phyloP scores from a whole-genome alignment of 2,329 filamentous ascomycete genomes.

The Lecanicillium sp. region DNA sequence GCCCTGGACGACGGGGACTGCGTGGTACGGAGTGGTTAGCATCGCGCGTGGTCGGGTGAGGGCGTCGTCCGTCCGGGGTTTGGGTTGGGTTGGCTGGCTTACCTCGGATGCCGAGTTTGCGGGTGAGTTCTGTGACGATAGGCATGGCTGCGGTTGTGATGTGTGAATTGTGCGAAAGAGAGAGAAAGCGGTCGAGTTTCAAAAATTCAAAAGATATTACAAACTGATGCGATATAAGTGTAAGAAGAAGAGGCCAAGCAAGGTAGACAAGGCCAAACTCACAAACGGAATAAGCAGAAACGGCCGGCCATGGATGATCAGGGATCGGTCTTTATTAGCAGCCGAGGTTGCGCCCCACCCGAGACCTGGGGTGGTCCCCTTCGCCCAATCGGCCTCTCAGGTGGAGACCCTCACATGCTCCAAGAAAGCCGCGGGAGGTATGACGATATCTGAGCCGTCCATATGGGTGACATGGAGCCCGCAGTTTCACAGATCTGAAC shows the following conservation, averaged over 20 bases:
- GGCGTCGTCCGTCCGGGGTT: not conserved
- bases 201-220: not conserved
- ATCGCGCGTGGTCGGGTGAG: not conserved
- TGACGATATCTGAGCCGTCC: constrained; percentile 4
- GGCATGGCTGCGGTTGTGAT: constrained; percentile 38
- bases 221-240: no score
- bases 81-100: constrained; percentile 14
- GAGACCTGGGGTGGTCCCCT: not conserved
- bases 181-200: not conserved
- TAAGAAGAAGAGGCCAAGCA: not conserved
- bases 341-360: constrained; percentile 11
- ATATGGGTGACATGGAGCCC: no score
- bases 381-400: constrained; percentile 4
- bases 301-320: constrained; percentile 4
- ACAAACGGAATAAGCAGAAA: not conserved
- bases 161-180: no score
- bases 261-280: not conserved
- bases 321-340: constrained; percentile 13
- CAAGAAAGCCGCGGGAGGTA: not conserved
- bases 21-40: not conserved
- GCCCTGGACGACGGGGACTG: constrained; percentile 77
- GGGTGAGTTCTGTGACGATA: constrained; percentile 52
- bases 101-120: constrained; percentile 51
- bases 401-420: constrained; percentile 7
- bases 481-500: not conserved